A percentile compares a stretch with the other conserved stretches of the same genome.
phyloP scores from a whole-genome alignment of 2,329 filamentous ascomycete species.

The Gnomoniopsis sp. region DNA sequence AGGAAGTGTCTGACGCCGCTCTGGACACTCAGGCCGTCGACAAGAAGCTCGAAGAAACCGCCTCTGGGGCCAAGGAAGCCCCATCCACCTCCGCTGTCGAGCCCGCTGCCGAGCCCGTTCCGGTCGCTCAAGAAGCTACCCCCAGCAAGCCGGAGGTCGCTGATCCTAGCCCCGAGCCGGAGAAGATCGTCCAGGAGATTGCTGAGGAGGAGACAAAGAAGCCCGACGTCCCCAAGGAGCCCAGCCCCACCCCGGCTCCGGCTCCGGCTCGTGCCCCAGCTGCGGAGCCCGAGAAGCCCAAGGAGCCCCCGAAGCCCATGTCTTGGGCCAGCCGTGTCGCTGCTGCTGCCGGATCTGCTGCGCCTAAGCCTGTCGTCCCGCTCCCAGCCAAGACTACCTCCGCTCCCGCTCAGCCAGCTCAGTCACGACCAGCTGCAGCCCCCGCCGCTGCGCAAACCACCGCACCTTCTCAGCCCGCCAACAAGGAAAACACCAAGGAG shows the following conservation, averaged over 20 bases:
- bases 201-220: constrained; percentile 55
- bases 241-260: constrained; percentile 47
- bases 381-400: constrained; percentile 56
- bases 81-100: constrained; percentile 41
- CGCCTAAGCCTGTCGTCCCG: constrained; percentile 35
- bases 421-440: constrained; percentile 52
- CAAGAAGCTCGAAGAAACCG: constrained; percentile 70
- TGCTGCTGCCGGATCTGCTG: constrained; percentile 50
- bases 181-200: constrained; percentile 49
- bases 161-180: constrained; percentile 38
- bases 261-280: constrained; percentile 47
- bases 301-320: constrained; percentile 57
- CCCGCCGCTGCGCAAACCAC: constrained; percentile 34
- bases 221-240: constrained; percentile 65
- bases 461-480: constrained; percentile 32
- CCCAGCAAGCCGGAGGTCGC: constrained; percentile 30
- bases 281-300: constrained; percentile 43
- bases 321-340: constrained; percentile 71
- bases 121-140: constrained; percentile 25
- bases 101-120: constrained; percentile 25
- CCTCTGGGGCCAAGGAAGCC: constrained; percentile 32
- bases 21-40: constrained; percentile 58
- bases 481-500: constrained; percentile 57
- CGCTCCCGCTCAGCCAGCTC: constrained; percentile 43
- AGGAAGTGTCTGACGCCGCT: constrained; percentile 27